These are phyloP conservation scores for Ceratocystis variospora DNA, from an alignment of 2,329 filamentous ascomycete genomes.

Conservation along the genomic window DNA sequence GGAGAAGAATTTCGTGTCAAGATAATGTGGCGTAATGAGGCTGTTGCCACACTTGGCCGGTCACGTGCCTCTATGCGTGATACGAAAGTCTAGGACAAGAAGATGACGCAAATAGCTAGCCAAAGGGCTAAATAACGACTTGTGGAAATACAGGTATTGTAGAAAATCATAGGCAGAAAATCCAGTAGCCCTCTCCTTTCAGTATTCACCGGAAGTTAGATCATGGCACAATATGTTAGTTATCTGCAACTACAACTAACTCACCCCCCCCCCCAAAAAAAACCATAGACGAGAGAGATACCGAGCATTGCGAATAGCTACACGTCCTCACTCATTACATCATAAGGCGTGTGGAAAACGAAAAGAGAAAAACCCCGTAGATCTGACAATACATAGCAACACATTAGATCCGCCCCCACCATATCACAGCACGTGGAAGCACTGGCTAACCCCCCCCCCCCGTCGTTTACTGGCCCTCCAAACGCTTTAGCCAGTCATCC, in stretches of 20 bases:
- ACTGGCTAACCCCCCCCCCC: not conserved
- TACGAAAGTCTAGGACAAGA: not conserved
- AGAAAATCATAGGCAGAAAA: too few relatives aligned
- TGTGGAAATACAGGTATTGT: too few relatives aligned
- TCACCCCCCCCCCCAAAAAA: not conserved
- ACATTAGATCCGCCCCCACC: not conserved
- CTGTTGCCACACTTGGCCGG: not conserved
- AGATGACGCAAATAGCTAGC: too few relatives aligned
- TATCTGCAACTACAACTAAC: not conserved
- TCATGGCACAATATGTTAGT: not conserved
- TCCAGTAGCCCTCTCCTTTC: not conserved
- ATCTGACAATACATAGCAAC: not conserved
- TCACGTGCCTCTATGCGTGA: not conserved
- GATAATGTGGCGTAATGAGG: not conserved
- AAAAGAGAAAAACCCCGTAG: not conserved
- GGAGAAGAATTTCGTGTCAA: conserved; percentile 4
- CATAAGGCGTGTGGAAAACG: conserved; percentile 7
- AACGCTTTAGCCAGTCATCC: conserved; percentile 76
- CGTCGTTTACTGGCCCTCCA: conserved; percentile 26
- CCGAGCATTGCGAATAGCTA: not conserved
- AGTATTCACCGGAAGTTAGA: not conserved
- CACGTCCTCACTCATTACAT: conserved; percentile 9
- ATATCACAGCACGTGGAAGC: not conserved
- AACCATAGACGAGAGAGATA: not conserved
- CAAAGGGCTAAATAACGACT: too few relatives aligned